Conservation (phyloP, 805 yeast genomes). For the Lachancea nothofagi region DNA sequence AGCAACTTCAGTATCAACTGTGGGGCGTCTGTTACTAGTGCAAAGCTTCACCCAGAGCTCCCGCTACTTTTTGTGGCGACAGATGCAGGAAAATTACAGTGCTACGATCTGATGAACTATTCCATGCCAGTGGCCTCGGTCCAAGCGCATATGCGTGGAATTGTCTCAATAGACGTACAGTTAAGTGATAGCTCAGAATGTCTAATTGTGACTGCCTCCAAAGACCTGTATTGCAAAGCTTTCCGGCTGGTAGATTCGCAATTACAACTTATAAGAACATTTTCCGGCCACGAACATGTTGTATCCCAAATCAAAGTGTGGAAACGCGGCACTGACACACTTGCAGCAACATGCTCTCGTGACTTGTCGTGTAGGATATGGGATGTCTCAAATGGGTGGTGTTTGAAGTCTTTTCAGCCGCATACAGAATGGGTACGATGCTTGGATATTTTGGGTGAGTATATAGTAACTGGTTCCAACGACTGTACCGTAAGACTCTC, state of each 20-base stretch:
- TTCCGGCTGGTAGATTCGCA: conserved; percentile 34
- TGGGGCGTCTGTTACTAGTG: conserved; percentile 52
- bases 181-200: conserved; percentile 16
- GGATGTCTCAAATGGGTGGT: conserved; percentile 66
- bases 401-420: conserved; percentile 59
- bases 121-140: conserved; percentile 57
- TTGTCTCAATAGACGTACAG: conserved; percentile 34
- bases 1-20: conserved; percentile 49
- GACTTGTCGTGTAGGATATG: conserved; percentile 58
- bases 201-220: conserved; percentile 43
- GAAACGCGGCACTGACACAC: conserved; percentile 39
- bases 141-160: conserved; percentile 70
- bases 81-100: conserved; percentile 62
- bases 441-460: conserved; percentile 53
- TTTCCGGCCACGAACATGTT: conserved; percentile 85
- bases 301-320: conserved; percentile 56
- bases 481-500: conserved; percentile 71
- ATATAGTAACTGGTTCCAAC: conserved; percentile 65
- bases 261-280: conserved; percentile 51
- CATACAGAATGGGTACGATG: conserved; percentile 88
- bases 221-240: conserved; percentile 54
- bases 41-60: conserved; percentile 69
- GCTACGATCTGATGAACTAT: conserved; percentile 64
- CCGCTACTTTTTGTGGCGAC: conserved; percentile 62
- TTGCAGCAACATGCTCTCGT: conserved; percentile 56